These are phyloP conservation scores for Papilionanthe hybrid DNA, from an alignment of 116 monocot species.

Conservation along the genomic window DNA sequence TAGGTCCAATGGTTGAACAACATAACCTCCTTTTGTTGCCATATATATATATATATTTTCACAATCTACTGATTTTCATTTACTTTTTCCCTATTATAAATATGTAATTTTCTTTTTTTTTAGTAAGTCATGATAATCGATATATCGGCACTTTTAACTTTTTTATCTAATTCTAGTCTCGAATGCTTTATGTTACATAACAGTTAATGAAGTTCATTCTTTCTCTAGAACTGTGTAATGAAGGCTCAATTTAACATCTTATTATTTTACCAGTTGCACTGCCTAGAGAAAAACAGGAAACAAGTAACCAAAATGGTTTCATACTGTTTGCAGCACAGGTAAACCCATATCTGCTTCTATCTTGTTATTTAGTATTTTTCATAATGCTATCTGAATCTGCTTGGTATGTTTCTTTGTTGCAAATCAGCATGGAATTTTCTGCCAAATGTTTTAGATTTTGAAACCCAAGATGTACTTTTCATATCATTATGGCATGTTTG, in stretches of 20 bases:
- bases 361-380: neutral
- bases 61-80: neutral
- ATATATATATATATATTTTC: neutral
- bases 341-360: neutral
- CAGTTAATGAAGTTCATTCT: neutral
- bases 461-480: neutral
- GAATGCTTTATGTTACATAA: neutral
- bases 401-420: neutral
- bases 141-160: neutral
- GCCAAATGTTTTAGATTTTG: neutral
- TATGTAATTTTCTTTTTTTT: neutral
- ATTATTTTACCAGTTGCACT: slow-evolving; percentile 62
- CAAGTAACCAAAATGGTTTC: slow-evolving; percentile 81
- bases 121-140: neutral
- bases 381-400: neutral
- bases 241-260: neutral
- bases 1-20: neutral
- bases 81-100: neutral
- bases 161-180: neutral
- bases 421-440: neutral
- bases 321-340: slow-evolving; percentile 86
- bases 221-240: neutral
- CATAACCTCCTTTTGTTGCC: neutral
- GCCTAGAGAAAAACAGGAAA: slow-evolving; percentile 68
- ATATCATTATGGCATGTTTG: neutral